Conservation (phyloP, 2,329 filamentous ascomycete species). For the Ramularia collo-cygni region DNA sequence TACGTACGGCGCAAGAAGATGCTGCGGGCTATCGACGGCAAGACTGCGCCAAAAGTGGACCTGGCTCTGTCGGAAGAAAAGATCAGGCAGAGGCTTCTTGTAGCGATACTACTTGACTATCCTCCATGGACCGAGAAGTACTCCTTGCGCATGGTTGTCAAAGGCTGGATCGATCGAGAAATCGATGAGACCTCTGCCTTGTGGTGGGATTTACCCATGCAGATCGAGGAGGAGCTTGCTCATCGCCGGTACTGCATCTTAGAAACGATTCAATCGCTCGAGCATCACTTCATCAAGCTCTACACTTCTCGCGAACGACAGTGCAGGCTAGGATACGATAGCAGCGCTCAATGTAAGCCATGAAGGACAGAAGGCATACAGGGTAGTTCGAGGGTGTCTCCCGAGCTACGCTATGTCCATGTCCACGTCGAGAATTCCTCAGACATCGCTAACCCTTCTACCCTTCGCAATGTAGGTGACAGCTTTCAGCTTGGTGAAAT, state of each 20-base stretch:
- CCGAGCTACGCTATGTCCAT: neutral
- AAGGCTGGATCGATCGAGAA: conserved; percentile 55
- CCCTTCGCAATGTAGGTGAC: conserved; percentile 38
- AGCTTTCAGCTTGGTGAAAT: conserved; percentile 74
- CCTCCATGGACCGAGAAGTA: conserved; percentile 53
- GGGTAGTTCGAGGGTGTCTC: neutral
- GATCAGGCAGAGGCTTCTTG: conserved; percentile 62
- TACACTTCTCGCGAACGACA: conserved; percentile 63
- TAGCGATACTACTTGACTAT: conserved; percentile 59
- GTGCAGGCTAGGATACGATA: conserved; percentile 69
- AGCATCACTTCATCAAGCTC: conserved; percentile 58
- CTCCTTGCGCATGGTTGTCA: conserved; percentile 59
- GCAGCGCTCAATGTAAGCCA: conserved; percentile 53
- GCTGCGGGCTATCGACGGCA: conserved; percentile 37
- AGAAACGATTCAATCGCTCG: conserved; percentile 62
- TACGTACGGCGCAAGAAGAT: conserved; percentile 46
- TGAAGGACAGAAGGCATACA: neutral
- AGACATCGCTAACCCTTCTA: neutral
- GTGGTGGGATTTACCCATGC: conserved; percentile 68
- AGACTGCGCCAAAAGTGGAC: conserved; percentile 36
- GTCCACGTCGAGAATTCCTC: neutral
- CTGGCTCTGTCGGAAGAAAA: conserved; percentile 52
- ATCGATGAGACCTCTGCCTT: conserved; percentile 39
- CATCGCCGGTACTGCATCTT: conserved; percentile 60
- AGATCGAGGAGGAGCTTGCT: conserved; percentile 63